phyloP scores from a whole-genome alignment of 345 rosid genomes.

The Tarenaya hassleriana region DNA sequence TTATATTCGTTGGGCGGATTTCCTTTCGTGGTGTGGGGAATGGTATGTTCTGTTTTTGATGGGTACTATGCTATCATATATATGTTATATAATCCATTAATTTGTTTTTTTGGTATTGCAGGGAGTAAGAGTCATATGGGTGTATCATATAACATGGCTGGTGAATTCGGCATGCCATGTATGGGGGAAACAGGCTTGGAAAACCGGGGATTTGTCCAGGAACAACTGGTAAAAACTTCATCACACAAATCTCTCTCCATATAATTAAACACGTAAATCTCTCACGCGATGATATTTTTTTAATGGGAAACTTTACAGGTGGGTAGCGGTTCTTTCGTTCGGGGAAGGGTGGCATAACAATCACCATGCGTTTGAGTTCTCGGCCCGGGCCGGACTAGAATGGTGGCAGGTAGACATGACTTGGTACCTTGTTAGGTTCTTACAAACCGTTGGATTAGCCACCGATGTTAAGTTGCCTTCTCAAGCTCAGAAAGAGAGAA shows the following conservation, averaged over 20 bases:
- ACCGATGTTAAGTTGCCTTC: slow-evolving; percentile 63
- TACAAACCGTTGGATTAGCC: slow-evolving; percentile 65
- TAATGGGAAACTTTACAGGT: no score
- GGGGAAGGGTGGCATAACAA: slow-evolving; percentile 98
- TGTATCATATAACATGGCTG: slow-evolving; percentile 76
- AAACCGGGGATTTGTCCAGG: slow-evolving; percentile 70
- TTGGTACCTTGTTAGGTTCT: slow-evolving; percentile 61
- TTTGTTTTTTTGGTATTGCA: no score
- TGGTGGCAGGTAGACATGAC: slow-evolving; percentile 95
- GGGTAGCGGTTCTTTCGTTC: slow-evolving; percentile 82
- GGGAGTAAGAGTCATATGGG: slow-evolving; percentile 70
- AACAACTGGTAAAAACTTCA: slow-evolving; percentile 72
- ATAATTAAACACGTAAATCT: no score
- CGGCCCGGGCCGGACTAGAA: slow-evolving; percentile 76
- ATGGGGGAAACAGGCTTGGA: slow-evolving; percentile 88
- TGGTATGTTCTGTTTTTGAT: slow-evolving; percentile 67
- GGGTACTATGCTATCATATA: no score
- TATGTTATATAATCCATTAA: background rate
- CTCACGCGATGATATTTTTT: no score
- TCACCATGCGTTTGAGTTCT: slow-evolving; percentile 82
- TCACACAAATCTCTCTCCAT: no score
- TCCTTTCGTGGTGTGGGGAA: slow-evolving; percentile 90
- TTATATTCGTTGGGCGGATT: slow-evolving; percentile 65
- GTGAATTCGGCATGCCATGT: slow-evolving; percentile 91
- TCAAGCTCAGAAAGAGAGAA: slow-evolving; percentile 48